Evolutionary conservation across 176 grass and related monocot genomes (phyloP), one percentile per base, ranked within the genome.

Genomic region (Aegilops umbellulata): DNA sequence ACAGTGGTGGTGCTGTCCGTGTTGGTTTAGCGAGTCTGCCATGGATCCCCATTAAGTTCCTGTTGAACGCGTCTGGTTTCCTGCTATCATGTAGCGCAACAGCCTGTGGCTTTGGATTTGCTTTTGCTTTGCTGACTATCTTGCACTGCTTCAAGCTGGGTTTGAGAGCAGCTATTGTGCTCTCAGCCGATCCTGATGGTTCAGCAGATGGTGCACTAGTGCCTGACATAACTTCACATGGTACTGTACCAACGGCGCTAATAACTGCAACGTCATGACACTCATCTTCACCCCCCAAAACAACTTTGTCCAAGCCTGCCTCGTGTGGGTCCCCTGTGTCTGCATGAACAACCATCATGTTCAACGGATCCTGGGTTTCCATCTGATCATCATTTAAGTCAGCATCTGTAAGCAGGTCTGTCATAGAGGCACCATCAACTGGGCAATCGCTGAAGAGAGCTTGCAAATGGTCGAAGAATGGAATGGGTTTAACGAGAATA

Each of bases 401-500:
- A 36, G 82, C 60, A 46, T 17, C 34, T 15, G 60, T 42, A 32
- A 58, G 31, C 26, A 35, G 80, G 58, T 87, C 35, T 65, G 67
- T 83, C 80, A 83, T 42, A 17, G 44, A 83, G 58, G n/a, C 89
- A 60, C 44, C 84, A 87, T 90, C 89, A 26, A 80, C 58, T 57
- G 70, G 67, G 44, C 67, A 86, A 74, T 87, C 84, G 7, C 77
- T 65, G 27, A 87, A 90, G 42, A 90, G 84, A 34, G 69, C 74
- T 66, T 87, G 84, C 44, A 90, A 23, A 79, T 90, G 89, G 26
- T 90, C 26, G 1, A 87, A 90, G 67, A 90, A 90, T 20, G 84
- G 89, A 80, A 87, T 90, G 44, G 84, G 84, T 77, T 90, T 90
- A 58, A 69, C 74, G 0, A 90, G 60, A 87, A 90, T 90, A 79